A percentile compares a stretch with the other conserved stretches of the same genome.
These are phyloP conservation scores for Vitis riparia DNA, from an alignment of 164 flowering plant genomes.

Conservation along the genomic window DNA sequence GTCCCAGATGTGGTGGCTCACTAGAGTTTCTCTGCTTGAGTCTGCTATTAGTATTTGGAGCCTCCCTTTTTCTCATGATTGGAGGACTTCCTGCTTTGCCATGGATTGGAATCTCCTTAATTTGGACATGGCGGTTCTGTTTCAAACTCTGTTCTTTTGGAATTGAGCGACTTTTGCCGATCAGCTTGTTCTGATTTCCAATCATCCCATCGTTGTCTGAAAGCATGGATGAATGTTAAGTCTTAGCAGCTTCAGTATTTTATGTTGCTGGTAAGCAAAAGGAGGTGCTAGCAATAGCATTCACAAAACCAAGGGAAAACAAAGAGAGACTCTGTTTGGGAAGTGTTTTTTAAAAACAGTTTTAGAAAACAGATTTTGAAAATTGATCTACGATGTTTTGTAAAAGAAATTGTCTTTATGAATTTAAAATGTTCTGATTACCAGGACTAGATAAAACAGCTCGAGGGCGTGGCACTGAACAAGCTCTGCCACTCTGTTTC, in stretches of 20 bases:
- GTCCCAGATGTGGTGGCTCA: neutral
- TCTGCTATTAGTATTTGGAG: neutral
- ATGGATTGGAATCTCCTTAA: neutral
- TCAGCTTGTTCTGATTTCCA: constrained; percentile 10
- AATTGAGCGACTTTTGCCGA: neutral
- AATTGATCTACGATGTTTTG: too few relatives aligned
- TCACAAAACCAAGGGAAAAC: too few relatives aligned
- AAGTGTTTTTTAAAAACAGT: too few relatives aligned
- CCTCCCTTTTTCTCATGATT: neutral
- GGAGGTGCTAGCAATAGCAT: too few relatives aligned
- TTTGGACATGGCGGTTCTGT: neutral
- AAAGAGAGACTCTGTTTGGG: too few relatives aligned
- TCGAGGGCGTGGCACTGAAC: constrained; percentile 9
- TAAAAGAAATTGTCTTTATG: too few relatives aligned
- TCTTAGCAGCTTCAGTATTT: too few relatives aligned
- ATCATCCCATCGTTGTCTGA: constrained; percentile 19
- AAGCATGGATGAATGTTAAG: neutral
- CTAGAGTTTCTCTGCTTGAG: neutral
- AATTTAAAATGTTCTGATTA: neutral
- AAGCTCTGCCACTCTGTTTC: neutral
- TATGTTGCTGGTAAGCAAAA: neutral
- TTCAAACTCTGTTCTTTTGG: neutral
- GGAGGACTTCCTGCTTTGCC: neutral
- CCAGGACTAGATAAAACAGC: constrained; percentile 26
- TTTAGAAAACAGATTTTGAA: too few relatives aligned